Evolutionary conservation across 805 yeast species (phyloP).

Genomic region (Priceomyces carsonii): DNA sequence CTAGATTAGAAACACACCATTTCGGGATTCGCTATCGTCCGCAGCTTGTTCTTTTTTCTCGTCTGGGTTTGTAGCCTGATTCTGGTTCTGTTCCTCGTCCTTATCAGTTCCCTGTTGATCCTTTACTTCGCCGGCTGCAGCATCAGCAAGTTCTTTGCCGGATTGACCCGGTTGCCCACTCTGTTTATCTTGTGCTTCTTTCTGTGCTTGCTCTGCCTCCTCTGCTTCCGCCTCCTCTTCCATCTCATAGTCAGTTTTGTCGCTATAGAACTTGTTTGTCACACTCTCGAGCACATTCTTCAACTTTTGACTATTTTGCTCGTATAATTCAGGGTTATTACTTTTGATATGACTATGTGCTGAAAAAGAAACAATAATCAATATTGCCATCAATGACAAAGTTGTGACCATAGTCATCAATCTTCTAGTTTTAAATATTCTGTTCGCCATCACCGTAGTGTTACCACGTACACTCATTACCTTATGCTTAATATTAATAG

Average conservation of each 20-base stretch:
- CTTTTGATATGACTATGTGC: constrained; percentile 25
- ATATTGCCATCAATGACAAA: constrained; percentile 20
- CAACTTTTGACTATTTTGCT: constrained; percentile 11
- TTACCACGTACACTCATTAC: constrained; percentile 25
- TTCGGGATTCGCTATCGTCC: constrained; percentile 3
- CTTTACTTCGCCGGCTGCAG: constrained; percentile 2
- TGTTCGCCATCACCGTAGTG: constrained; percentile 26
- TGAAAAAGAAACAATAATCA: constrained; percentile 27
- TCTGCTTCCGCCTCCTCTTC: constrained; percentile 10
- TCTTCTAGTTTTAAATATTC: constrained; percentile 35
- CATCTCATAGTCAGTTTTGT: constrained; percentile 5
- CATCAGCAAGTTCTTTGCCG: not conserved
- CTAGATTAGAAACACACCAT: too few relatives aligned
- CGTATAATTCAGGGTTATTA: constrained; percentile 11
- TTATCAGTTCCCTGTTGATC: not conserved
- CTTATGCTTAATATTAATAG: too few relatives aligned
- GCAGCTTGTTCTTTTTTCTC: constrained; percentile 7
- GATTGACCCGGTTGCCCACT: not conserved
- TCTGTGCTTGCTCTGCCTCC: constrained; percentile 1
- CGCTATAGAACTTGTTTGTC: constrained; percentile 1
- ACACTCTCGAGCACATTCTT: not conserved
- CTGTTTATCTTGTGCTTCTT: constrained; percentile 6
- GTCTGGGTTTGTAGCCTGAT: constrained; percentile 1
- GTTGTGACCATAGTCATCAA: constrained; percentile 23
- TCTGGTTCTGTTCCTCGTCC: constrained; percentile 1